These are phyloP conservation scores for Wickerhamomyces kurtzmanii DNA, from an alignment of 805 yeast genomes.

Conservation along the genomic window DNA sequence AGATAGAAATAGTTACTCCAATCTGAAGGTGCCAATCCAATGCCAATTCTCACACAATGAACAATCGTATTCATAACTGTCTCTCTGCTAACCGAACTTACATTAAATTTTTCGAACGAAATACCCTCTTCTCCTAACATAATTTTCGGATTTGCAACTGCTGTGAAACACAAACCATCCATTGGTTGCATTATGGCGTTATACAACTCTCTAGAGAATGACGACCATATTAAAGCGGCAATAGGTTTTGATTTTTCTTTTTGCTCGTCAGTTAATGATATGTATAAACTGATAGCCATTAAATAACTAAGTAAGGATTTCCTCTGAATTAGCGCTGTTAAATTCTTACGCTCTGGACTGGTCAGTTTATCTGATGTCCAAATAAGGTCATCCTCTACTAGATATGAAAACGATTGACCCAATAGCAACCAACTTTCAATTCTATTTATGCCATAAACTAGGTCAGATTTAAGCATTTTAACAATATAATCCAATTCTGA, in stretches of 20 bases:
- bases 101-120: background rate
- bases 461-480: conserved; percentile 52
- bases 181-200: conserved; percentile 40
- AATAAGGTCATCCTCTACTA: conserved; percentile 84
- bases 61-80: conserved; percentile 29
- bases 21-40: conserved; percentile 29
- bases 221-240: conserved; percentile 35
- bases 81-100: too few species aligned
- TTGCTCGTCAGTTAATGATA: conserved; percentile 11
- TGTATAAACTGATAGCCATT: conserved; percentile 50
- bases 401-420: conserved; percentile 67
- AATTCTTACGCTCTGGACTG: conserved; percentile 44
- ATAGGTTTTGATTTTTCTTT: conserved; percentile 22
- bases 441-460: conserved; percentile 55
- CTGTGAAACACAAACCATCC: conserved; percentile 46
- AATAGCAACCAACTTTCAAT: conserved; percentile 82
- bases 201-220: conserved; percentile 46
- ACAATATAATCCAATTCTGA: conserved; percentile 75
- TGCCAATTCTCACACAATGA: conserved; percentile 37
- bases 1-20: conserved; percentile 57
- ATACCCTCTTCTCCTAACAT: conserved; percentile 13
- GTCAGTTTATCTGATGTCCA: conserved; percentile 85
- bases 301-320: conserved; percentile 63
- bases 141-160: conserved; percentile 3
- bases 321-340: conserved; percentile 57